A percentile compares a stretch with the other conserved stretches of the same genome.
These are phyloP conservation scores for Fusarium citri DNA, from an alignment of 2,329 filamentous ascomycete species.

Conservation along the genomic window DNA sequence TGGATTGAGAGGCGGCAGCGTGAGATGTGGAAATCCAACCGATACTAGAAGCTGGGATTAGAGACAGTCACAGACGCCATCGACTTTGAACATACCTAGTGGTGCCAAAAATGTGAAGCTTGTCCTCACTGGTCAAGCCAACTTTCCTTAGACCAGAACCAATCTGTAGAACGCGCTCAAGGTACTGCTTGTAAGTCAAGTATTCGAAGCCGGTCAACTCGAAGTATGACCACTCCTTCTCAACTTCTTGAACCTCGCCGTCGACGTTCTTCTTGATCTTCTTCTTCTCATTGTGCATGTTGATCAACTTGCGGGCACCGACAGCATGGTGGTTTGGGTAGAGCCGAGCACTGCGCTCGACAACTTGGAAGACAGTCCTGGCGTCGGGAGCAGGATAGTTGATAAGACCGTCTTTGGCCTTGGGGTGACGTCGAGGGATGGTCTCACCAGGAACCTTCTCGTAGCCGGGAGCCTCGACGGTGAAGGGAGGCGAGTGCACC, in stretches of 20 bases:
- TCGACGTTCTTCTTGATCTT: constrained; percentile 91
- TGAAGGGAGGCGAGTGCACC: constrained; percentile 78
- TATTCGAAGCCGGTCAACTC: constrained; percentile 84
- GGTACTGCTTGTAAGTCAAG: constrained; percentile 83
- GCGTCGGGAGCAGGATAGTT: constrained; percentile 75
- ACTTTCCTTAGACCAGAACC: constrained; percentile 80
- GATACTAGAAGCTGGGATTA: constrained; percentile 59
- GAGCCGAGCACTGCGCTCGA: constrained; percentile 73
- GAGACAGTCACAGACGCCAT: not conserved
- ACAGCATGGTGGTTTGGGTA: constrained; percentile 74
- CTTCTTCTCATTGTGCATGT: constrained; percentile 85
- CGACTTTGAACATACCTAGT: constrained; percentile 69
- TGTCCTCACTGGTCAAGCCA: constrained; percentile 74
- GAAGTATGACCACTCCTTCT: constrained; percentile 93
- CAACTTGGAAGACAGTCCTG: constrained; percentile 81
- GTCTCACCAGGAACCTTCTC: constrained; percentile 83
- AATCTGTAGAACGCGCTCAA: constrained; percentile 74
- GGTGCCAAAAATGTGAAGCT: constrained; percentile 84
- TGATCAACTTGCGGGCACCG: constrained; percentile 78
- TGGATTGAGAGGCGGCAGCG: constrained; percentile 81
- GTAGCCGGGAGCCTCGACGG: constrained; percentile 76
- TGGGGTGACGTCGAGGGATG: constrained; percentile 79
- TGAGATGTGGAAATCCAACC: constrained; percentile 89
- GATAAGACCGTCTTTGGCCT: constrained; percentile 76
- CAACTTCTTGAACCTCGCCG: constrained; percentile 80